Base-by-base conservation (phyloP, 2,329 filamentous ascomycete genomes). In the Penicillium digitatum region DNA sequence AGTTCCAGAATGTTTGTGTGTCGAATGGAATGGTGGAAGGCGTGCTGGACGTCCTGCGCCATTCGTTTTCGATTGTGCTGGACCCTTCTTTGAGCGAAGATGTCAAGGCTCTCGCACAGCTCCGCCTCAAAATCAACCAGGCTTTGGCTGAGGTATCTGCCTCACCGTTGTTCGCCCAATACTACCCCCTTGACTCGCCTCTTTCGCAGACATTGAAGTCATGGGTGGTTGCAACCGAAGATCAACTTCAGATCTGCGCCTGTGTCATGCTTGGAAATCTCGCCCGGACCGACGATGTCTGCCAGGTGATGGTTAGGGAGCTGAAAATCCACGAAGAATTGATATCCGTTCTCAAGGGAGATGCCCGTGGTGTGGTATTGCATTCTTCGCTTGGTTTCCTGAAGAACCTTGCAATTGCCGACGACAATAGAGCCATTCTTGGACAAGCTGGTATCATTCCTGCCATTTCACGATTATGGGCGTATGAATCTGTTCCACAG, bases 241-340 rank as follows among this genome's bases (percentile, higher is more conserved):
- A 75, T n/a, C 74, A 78, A 44, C 68, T 79, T 27, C 71, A 76
- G 38, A 71, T 77, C 44, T 77, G 76, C 49, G 71, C 76, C 18
- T 78, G 76, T 56, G 65, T 79, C 39, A 74, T 79, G 58, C 69
- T 79, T 14, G 78, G 78, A 8, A 80, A 80, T 54, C 54, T 78
- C 34, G 76, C 76, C 29, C 72, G 75, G 32, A 75, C 74, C 9
- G 74, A 78, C 49, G 70, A 69, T 35, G 66, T 75, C 27, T 79
- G 77, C 48, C 59, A 66, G 50, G 61, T 61, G 11, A 74, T 80
- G 68, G 71, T 78, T 9, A 62, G 63, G 26, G 62, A 75, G 14
- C 57, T 75, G 26, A 61, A 68, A 12, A 67, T 78, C 12, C 77
- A 79, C 55, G 55, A 68, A 37, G 64, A 69, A 16, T 59, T 80